A percentile compares a stretch with the other conserved stretches of the same genome.
phyloP scores from a whole-genome alignment of 2,329 filamentous ascomycete species.

The Hyphodiscus sp. region DNA sequence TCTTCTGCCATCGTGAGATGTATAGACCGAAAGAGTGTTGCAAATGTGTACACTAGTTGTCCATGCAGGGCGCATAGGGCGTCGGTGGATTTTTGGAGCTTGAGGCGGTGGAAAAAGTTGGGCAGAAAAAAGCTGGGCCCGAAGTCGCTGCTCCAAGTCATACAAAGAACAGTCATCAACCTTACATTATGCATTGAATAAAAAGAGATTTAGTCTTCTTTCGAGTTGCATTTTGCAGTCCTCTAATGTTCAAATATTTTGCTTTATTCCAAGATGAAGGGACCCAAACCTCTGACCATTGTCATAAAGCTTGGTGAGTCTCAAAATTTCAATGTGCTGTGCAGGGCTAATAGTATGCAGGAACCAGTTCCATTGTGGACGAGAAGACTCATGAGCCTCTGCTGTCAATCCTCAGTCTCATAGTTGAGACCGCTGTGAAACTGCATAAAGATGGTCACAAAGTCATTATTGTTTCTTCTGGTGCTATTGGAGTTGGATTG shows the following conservation, averaged over 20 bases:
- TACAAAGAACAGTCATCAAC: constrained; percentile 1
- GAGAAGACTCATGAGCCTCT: constrained; percentile 92
- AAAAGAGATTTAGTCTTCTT: not conserved
- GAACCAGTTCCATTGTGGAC: constrained; percentile 97
- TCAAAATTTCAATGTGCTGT: not conserved
- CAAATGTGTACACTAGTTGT: constrained; percentile 8
- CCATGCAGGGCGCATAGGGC: not conserved
- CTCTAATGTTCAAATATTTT: not conserved
- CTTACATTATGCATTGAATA: not conserved
- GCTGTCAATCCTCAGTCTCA: constrained; percentile 81
- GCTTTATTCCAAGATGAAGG: constrained; percentile 39
- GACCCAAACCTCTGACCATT: constrained; percentile 51
- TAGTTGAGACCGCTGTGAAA: constrained; percentile 88
- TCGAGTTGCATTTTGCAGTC: too few relatives aligned
- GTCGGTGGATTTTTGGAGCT: constrained; percentile 1
- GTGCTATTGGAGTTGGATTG: constrained; percentile 90
- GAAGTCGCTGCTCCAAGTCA: constrained; percentile 6
- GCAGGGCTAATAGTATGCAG: constrained; percentile 40
- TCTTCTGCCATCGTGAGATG: constrained; percentile 7
- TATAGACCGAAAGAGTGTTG: not conserved
- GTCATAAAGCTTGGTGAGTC: constrained; percentile 61
- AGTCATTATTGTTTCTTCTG: constrained; percentile 94
- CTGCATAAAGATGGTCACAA: constrained; percentile 85
- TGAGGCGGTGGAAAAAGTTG: constrained; percentile 1
- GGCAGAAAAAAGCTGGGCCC: constrained; percentile 8